These are phyloP conservation scores for Beauveria asiatica DNA, from an alignment of 2,329 filamentous ascomycete species.

Conservation along the genomic window DNA sequence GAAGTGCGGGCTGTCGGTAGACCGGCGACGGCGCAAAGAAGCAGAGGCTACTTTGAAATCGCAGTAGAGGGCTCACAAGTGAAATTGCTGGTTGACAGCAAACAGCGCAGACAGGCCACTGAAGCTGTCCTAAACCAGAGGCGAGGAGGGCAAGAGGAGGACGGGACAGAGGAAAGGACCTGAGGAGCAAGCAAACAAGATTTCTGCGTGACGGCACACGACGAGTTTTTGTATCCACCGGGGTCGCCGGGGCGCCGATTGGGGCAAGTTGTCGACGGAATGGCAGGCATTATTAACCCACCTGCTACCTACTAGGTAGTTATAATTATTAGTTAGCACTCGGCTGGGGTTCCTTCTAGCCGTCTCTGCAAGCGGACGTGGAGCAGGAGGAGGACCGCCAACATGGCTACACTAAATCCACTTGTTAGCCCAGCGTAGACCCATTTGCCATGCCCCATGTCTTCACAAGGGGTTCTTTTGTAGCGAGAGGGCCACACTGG, in stretches of 20 bases:
- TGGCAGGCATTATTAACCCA: background rate
- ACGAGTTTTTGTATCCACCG: conserved; percentile 12
- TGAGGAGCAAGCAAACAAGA: background rate
- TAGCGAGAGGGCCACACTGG: background rate
- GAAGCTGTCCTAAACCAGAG: conserved; percentile 1
- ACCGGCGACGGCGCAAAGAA: background rate
- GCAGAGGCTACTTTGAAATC: background rate
- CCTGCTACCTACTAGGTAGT: too few relatives aligned
- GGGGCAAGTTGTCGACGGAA: background rate
- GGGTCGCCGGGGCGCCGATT: conserved; percentile 2
- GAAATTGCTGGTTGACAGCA: background rate
- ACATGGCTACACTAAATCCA: conserved; percentile 4
- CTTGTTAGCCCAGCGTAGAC: background rate
- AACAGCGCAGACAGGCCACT: background rate
- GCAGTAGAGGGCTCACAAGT: conserved; percentile 8
- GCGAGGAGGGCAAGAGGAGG: background rate
- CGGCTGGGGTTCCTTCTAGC: background rate
- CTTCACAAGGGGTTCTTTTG: conserved; percentile 1
- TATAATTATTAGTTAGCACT: too few relatives aligned
- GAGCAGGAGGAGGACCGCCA: background rate
- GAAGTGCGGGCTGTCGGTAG: background rate
- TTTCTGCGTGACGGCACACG: conserved; percentile 5
- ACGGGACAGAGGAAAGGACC: conserved; percentile 6
- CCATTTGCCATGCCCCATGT: background rate
- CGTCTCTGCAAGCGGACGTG: background rate